A percentile compares a stretch with the other conserved stretches of the same genome.
phyloP scores from a whole-genome alignment of 129 eudicot genomes.

The Helichrysum umbraculigerum region DNA sequence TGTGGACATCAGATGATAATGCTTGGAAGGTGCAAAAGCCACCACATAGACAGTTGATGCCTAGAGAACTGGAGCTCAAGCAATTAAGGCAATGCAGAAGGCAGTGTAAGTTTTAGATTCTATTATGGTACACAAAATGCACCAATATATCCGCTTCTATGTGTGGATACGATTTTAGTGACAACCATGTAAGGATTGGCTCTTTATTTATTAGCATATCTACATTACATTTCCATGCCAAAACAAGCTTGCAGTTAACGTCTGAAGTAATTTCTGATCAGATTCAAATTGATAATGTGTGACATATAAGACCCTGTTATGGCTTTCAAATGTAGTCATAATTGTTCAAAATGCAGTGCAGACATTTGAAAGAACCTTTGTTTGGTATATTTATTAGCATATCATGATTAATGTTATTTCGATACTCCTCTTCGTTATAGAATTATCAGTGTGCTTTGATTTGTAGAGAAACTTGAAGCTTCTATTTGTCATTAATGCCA shows the following conservation, averaged over 20 bases:
- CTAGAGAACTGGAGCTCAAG: slow-evolving; percentile 58
- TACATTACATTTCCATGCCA: background rate
- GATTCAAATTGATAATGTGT: background rate
- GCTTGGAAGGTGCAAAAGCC: slow-evolving; percentile 74
- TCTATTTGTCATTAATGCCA: background rate
- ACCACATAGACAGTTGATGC: slow-evolving; percentile 65
- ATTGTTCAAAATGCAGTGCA: too few relatives aligned
- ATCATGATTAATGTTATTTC: background rate
- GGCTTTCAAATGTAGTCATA: background rate
- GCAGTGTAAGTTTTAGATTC: slow-evolving; percentile 18
- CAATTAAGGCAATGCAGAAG: slow-evolving; percentile 63
- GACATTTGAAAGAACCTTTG: too few relatives aligned
- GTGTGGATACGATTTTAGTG: background rate
- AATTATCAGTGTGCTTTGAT: too few relatives aligned
- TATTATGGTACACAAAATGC: background rate
- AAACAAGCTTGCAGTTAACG: background rate
- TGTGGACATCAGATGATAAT: slow-evolving; percentile 43
- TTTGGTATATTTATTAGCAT: background rate
- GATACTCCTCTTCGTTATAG: background rate
- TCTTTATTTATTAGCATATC: too few relatives aligned
- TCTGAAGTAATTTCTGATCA: background rate
- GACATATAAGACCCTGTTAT: too few relatives aligned
- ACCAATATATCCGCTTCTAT: background rate
- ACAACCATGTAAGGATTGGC: too few relatives aligned
- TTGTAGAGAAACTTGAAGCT: background rate